These are phyloP conservation scores for Microbotryum scabiosae DNA, from an alignment of 1,284 basidiomycete species.

Conservation along the genomic window DNA sequence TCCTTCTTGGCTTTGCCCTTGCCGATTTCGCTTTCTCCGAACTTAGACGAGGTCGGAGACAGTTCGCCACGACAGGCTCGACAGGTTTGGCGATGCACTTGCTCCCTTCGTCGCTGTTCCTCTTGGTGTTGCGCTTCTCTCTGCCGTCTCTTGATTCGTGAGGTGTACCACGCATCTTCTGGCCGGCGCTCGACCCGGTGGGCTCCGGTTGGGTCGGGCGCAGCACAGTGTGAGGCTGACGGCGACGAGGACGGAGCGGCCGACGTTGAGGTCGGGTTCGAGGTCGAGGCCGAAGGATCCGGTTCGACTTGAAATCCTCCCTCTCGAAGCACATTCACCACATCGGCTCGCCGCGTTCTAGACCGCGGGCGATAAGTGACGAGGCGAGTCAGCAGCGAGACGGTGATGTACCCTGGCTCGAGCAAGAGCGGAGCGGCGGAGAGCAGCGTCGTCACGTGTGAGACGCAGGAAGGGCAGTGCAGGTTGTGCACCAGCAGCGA, in stretches of 20 bases:
- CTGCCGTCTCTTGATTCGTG: conserved; percentile 16
- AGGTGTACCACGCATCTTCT: conserved; percentile 1
- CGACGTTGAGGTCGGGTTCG: background rate
- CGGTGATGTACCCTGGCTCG: conserved; percentile 33
- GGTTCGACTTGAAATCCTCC: conserved; percentile 22
- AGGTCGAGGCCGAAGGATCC: conserved; percentile 6
- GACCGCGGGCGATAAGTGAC: conserved; percentile 34
- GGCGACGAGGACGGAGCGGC: conserved; percentile 35
- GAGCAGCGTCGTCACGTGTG: conserved; percentile 38
- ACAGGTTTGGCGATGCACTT: conserved; percentile 40
- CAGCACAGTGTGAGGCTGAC: background rate
- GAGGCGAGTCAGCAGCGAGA: conserved; percentile 39
- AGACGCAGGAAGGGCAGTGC: conserved; percentile 44
- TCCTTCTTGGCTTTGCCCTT: conserved; percentile 21
- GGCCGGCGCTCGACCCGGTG: too few relatives aligned
- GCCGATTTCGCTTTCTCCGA: conserved; percentile 6
- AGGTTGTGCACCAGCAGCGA: conserved; percentile 20
- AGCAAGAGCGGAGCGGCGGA: conserved; percentile 23
- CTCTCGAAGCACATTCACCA: conserved; percentile 5
- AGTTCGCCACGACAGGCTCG: conserved; percentile 36
- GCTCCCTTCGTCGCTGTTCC: conserved; percentile 27
- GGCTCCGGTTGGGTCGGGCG: too few relatives aligned
- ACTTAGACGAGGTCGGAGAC: too few relatives aligned
- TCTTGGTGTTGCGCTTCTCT: conserved; percentile 10
- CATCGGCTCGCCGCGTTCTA: conserved; percentile 19